phyloP scores from a whole-genome alignment of 345 rosid genomes.

The Boechera retrofracta region DNA sequence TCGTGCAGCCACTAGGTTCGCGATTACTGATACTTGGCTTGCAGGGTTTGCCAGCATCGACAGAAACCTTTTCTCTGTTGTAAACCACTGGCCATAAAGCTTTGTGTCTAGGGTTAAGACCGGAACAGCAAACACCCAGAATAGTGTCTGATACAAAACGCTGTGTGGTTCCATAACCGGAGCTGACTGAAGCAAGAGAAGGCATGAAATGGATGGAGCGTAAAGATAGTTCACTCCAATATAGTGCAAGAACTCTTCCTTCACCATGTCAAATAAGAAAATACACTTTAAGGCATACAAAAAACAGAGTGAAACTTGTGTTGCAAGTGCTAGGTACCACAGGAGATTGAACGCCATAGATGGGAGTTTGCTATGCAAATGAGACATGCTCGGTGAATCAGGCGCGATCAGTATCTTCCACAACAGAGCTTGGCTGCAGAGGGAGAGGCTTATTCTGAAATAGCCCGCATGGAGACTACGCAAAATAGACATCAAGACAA shows the following conservation, averaged over 20 bases:
- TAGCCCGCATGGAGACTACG: conserved; percentile 57
- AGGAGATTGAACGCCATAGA: conserved; percentile 50
- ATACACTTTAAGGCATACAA: conserved; percentile 52
- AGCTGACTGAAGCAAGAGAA: conserved; percentile 71
- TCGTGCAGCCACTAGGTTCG: conserved; percentile 61
- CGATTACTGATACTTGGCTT: conserved; percentile 67
- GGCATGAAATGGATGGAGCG: conserved; percentile 73
- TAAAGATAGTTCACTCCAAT: conserved; percentile 70
- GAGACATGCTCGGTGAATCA: conserved; percentile 39
- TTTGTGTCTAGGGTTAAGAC: conserved; percentile 61
- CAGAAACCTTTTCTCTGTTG: conserved; percentile 63
- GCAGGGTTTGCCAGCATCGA: conserved; percentile 67
- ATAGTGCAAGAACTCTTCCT: conserved; percentile 59
- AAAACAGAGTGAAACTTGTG: conserved; percentile 47
- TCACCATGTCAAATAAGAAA: conserved; percentile 50
- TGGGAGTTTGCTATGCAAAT: conserved; percentile 45
- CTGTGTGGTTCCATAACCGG: conserved; percentile 37
- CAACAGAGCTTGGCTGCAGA: conserved; percentile 58
- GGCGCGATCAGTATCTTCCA: conserved; percentile 56
- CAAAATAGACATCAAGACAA: conserved; percentile 39
- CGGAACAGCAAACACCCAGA: conserved; percentile 54
- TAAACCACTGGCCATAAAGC: conserved; percentile 83
- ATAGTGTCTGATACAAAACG: conserved; percentile 41
- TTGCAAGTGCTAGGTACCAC: conserved; percentile 54
- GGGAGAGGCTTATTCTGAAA: conserved; percentile 61